Percentiles rank a stretch among this genome's conserved stretches.
Conservation (phyloP, 176 grass and related monocot genomes). For the Carex parvula region DNA sequence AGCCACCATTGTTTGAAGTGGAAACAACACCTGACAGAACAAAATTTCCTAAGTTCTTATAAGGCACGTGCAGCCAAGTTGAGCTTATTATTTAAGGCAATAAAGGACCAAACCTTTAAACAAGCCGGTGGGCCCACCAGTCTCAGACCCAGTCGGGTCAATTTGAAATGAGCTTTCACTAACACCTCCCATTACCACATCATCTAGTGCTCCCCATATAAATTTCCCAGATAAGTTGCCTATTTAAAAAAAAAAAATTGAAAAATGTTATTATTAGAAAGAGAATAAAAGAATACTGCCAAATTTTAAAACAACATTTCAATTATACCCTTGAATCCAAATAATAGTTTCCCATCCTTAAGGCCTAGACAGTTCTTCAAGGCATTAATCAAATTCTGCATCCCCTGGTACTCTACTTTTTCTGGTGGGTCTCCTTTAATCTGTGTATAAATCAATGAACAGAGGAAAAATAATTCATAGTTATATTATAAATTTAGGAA, state of each 20-base stretch:
- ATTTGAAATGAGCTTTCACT: conserved; percentile 92
- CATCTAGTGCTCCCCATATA: conserved; percentile 88
- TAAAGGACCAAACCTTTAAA: conserved; percentile 72
- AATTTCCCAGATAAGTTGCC: conserved; percentile 59
- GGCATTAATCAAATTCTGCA: conserved; percentile 84
- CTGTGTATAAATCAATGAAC: conserved; percentile 38
- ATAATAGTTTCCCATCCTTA: conserved; percentile 73
- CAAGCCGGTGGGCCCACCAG: conserved; percentile 72
- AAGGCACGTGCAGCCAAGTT: background rate
- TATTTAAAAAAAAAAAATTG: conserved; percentile 9
- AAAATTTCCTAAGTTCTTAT: conserved; percentile 3
- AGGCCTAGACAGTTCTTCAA: conserved; percentile 58
- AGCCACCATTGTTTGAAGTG: conserved; percentile 95
- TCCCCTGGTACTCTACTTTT: conserved; percentile 86
- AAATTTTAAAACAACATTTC: background rate
- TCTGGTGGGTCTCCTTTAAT: conserved; percentile 94
- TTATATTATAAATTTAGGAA: background rate
- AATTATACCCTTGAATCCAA: conserved; percentile 70
- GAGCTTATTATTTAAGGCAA: conserved; percentile 11
- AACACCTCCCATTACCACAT: conserved; percentile 97
- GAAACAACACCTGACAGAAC: conserved; percentile 60
- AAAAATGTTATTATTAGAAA: background rate
- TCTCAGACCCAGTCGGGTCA: conserved; percentile 72
- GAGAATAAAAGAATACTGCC: background rate
- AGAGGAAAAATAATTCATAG: background rate